phyloP scores from a whole-genome alignment of 2,329 filamentous ascomycete genomes.

The Calonectria crousiana region DNA sequence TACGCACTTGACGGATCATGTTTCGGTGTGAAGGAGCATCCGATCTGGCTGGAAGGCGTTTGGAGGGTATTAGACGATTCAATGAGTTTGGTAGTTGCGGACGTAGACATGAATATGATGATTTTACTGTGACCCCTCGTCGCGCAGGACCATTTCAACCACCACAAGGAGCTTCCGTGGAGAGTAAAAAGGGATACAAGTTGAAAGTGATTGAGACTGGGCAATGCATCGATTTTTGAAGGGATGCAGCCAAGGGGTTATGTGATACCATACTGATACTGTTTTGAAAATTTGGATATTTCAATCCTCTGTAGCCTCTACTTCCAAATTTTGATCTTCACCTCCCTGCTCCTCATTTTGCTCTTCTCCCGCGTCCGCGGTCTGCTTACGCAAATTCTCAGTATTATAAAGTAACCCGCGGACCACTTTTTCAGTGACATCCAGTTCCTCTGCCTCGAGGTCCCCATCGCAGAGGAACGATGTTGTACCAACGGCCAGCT shows the following conservation, averaged over 20 bases:
- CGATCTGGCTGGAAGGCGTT: constrained; percentile 53
- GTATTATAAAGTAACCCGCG: constrained; percentile 59
- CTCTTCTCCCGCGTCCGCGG: constrained; percentile 39
- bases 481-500: constrained; percentile 47
- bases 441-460: constrained; percentile 46
- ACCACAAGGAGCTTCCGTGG: neutral
- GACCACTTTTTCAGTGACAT: constrained; percentile 54
- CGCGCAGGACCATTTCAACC: neutral
- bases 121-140: constrained; percentile 34
- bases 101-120: constrained; percentile 49
- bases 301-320: constrained; percentile 25
- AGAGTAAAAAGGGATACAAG: neutral
- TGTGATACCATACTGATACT: neutral
- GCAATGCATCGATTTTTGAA: neutral
- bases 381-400: constrained; percentile 62
- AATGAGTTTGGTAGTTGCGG: constrained; percentile 50
- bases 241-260: neutral
- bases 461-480: constrained; percentile 40
- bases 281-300: neutral
- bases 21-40: constrained; percentile 45
- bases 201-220: neutral
- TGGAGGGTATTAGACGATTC: constrained; percentile 55
- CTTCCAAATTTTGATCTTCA: constrained; percentile 26
- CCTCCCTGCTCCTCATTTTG: constrained; percentile 35
- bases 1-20: constrained; percentile 37